Percentiles rank a stretch among this genome's conserved stretches.
phyloP scores from a whole-genome alignment of 2,329 filamentous ascomycete genomes.

The Xylariomycetidae sp. region DNA sequence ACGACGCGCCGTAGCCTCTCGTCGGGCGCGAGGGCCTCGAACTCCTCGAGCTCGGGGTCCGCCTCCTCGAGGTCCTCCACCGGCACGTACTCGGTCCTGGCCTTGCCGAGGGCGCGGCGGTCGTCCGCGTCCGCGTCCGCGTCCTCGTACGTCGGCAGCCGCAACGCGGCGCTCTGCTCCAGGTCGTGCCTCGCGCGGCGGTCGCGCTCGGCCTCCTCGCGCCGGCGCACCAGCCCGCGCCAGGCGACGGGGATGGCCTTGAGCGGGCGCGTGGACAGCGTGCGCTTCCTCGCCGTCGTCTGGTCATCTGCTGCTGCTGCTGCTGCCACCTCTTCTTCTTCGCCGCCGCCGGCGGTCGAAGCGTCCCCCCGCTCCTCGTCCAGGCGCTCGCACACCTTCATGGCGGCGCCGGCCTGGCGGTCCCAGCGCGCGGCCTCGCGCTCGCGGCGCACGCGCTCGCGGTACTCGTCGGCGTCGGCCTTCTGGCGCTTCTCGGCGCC shows the following conservation, averaged over 20 bases:
- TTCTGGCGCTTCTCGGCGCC: constrained; percentile 53
- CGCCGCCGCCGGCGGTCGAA: constrained; percentile 3
- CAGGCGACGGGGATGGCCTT: constrained; percentile 72
- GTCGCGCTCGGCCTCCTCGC: constrained; percentile 66
- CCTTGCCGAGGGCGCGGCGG: constrained; percentile 59
- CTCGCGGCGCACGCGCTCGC: constrained; percentile 65
- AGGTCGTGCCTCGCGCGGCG: constrained; percentile 59
- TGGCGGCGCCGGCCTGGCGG: constrained; percentile 66
- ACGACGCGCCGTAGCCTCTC: constrained; percentile 65
- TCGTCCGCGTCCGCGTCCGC: constrained; percentile 68
- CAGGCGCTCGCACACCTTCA: constrained; percentile 76
- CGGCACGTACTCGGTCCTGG: constrained; percentile 49
- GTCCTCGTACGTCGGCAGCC: constrained; percentile 62
- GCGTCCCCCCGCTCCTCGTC: constrained; percentile 44
- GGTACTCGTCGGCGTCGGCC: constrained; percentile 59
- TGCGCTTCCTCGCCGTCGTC: constrained; percentile 23
- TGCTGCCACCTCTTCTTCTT: constrained; percentile 11
- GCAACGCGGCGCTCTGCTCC: constrained; percentile 54
- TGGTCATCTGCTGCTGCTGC: constrained; percentile 16
- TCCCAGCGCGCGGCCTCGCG: constrained; percentile 63
- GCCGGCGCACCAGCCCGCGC: constrained; percentile 64
- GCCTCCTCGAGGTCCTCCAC: constrained; percentile 70
- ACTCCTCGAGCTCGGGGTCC: constrained; percentile 74
- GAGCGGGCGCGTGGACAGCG: constrained; percentile 44
- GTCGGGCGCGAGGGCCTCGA: constrained; percentile 60